Evolutionary conservation across 192 early-diverging fungal genomes (phyloP).

Genomic region (Martensiomyces pterosporus): DNA sequence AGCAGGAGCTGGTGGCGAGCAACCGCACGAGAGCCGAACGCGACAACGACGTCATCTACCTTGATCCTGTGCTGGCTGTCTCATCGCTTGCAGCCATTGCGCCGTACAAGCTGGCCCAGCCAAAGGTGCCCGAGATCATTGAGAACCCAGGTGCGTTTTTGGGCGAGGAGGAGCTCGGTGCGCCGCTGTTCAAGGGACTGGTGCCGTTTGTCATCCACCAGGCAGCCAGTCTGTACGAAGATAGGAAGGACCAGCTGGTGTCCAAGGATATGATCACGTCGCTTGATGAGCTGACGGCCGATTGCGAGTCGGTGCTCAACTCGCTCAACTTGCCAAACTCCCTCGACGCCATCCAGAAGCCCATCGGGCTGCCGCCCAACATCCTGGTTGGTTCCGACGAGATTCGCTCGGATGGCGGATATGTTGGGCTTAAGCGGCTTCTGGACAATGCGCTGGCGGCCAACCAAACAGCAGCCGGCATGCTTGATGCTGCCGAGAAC

Average conservation of each 20-base stretch:
- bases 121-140: slow-evolving; percentile 55
- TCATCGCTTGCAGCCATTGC: slow-evolving; percentile 58
- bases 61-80: slow-evolving; percentile 67
- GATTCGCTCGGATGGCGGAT: slow-evolving; percentile 68
- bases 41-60: slow-evolving; percentile 91
- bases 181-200: slow-evolving; percentile 76
- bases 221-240: slow-evolving; percentile 80
- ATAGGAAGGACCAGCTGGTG: slow-evolving; percentile 74
- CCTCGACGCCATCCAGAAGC: slow-evolving; percentile 69
- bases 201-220: slow-evolving; percentile 92
- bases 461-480: slow-evolving; percentile 43
- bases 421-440: slow-evolving; percentile 56
- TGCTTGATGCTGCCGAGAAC: slow-evolving; percentile 57
- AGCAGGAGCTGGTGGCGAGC: slow-evolving; percentile 48
- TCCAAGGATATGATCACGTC: slow-evolving; percentile 60
- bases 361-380: slow-evolving; percentile 67
- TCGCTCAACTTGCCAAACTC: slow-evolving; percentile 67
- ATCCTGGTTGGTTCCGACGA: slow-evolving; percentile 71
- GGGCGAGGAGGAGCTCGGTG: slow-evolving; percentile 60
- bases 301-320: slow-evolving; percentile 64
- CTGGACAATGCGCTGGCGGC: slow-evolving; percentile 58
- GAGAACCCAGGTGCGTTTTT: slow-evolving; percentile 67
- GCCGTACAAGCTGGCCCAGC: slow-evolving; percentile 69
- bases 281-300: slow-evolving; percentile 64
- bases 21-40: slow-evolving; percentile 66